phyloP scores from a whole-genome alignment of 2,329 filamentous ascomycete species.

The Cladosporium sp. region DNA sequence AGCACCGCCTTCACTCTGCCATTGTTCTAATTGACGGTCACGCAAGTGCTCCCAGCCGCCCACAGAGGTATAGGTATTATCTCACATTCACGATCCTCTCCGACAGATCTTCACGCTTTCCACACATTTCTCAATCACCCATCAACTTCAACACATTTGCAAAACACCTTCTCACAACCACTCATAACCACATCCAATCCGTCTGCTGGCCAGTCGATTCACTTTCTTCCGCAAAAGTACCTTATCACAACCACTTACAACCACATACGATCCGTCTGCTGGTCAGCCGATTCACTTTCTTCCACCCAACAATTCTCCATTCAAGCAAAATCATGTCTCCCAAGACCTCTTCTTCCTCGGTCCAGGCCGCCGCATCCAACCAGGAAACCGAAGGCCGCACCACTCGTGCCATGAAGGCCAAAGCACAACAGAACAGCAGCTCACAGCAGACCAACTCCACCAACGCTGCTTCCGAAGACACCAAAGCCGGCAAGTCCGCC shows the following conservation, averaged over 20 bases:
- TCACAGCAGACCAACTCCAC: not conserved
- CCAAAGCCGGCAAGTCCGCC: not conserved
- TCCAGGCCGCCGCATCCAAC: not conserved
- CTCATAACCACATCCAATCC: not conserved
- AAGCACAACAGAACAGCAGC: not conserved
- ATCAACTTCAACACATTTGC: not conserved
- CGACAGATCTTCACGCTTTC: not conserved
- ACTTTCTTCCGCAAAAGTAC: not conserved
- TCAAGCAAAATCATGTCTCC: not conserved
- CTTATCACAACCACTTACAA: not conserved
- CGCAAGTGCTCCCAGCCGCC: not conserved
- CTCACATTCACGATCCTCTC: not conserved
- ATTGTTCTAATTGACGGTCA: not conserved
- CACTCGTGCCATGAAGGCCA: constrained; percentile 8
- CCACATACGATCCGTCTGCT: not conserved
- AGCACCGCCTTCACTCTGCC: not conserved
- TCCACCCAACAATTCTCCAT: not conserved
- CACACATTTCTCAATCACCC: not conserved
- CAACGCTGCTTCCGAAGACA: not conserved
- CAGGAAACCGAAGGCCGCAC: not conserved
- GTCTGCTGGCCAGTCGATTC: not conserved
- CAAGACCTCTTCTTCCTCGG: not conserved
- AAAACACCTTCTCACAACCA: not conserved
- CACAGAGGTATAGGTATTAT: not conserved
- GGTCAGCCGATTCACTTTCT: not conserved